Evolutionary conservation across 805 yeast genomes (phyloP).

Genomic region (Yamadazyma olivae): DNA sequence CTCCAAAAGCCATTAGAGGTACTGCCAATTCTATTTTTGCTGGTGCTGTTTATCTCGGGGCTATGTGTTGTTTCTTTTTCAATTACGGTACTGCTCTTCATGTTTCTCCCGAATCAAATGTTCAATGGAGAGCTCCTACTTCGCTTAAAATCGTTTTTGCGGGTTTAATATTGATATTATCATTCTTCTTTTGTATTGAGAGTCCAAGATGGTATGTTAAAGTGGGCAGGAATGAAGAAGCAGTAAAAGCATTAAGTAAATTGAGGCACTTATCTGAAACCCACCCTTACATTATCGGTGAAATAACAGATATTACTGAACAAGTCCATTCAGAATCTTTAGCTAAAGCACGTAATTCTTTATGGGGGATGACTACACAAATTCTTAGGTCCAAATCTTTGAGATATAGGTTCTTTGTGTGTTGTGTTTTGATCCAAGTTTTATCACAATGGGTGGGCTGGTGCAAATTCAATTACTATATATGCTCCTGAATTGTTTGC

Average conservation of each 20-base stretch:
- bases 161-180: slow-evolving; percentile 40
- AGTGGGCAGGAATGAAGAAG: slow-evolving; percentile 38
- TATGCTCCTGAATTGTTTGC: slow-evolving; percentile 53
- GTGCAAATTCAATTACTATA: slow-evolving; percentile 54
- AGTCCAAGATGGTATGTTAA: slow-evolving; percentile 53
- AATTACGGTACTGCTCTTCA: slow-evolving; percentile 53
- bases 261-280: slow-evolving; percentile 43
- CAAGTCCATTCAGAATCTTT: slow-evolving; percentile 36
- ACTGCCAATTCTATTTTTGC: slow-evolving; percentile 50
- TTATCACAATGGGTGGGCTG: slow-evolving; percentile 65
- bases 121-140: slow-evolving; percentile 55
- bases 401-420: slow-evolving; percentile 42
- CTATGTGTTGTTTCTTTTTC: slow-evolving; percentile 46
- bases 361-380: slow-evolving; percentile 33
- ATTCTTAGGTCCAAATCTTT: slow-evolving; percentile 26
- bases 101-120: slow-evolving; percentile 27
- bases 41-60: slow-evolving; percentile 57
- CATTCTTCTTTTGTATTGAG: slow-evolving; percentile 43
- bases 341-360: slow-evolving; percentile 21
- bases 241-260: slow-evolving; percentile 35
- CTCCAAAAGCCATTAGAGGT: slow-evolving; percentile 53
- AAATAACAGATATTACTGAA: slow-evolving; percentile 49
- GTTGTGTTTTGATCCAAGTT: slow-evolving; percentile 43
- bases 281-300: slow-evolving; percentile 50
- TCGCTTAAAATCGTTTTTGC: slow-evolving; percentile 46